These are phyloP conservation scores for Suillus spraguei DNA, from an alignment of 768 basidiomycete genomes.

Conservation along the genomic window DNA sequence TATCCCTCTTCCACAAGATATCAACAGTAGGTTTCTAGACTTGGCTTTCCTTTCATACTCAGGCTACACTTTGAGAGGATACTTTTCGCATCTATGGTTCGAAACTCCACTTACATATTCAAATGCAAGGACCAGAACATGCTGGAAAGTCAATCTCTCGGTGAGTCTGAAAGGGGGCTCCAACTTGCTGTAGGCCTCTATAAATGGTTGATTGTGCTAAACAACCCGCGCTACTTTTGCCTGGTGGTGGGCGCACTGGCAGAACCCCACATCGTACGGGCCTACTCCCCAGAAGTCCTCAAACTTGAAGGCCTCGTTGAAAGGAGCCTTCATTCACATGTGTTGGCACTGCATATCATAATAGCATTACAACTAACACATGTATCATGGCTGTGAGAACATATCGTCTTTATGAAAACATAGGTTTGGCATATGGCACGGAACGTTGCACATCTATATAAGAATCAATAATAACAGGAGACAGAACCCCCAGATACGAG, in stretches of 20 bases:
- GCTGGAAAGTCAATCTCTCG: neutral
- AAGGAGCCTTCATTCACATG: neutral
- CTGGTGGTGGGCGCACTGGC: neutral
- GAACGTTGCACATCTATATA: neutral
- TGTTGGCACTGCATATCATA: neutral
- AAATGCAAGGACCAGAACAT: neutral
- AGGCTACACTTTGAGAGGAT: neutral
- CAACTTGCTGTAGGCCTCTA: neutral
- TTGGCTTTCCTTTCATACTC: neutral
- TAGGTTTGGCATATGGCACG: neutral
- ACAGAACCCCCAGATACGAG: neutral
- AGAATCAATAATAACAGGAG: too few species aligned
- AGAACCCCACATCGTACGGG: neutral
- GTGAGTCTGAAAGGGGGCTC: neutral
- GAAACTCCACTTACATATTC: neutral
- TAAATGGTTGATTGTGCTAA: neutral
- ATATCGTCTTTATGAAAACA: neutral
- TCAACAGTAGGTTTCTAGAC: neutral
- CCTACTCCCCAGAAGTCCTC: neutral
- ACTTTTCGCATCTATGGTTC: neutral
- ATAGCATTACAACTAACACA: neutral
- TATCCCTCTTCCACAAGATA: conserved; percentile 3
- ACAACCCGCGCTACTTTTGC: neutral
- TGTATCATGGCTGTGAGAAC: neutral
- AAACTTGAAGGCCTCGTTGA: neutral